These are phyloP conservation scores for Beauveria brongniartii DNA, from an alignment of 2,329 filamentous ascomycete species.

Conservation along the genomic window DNA sequence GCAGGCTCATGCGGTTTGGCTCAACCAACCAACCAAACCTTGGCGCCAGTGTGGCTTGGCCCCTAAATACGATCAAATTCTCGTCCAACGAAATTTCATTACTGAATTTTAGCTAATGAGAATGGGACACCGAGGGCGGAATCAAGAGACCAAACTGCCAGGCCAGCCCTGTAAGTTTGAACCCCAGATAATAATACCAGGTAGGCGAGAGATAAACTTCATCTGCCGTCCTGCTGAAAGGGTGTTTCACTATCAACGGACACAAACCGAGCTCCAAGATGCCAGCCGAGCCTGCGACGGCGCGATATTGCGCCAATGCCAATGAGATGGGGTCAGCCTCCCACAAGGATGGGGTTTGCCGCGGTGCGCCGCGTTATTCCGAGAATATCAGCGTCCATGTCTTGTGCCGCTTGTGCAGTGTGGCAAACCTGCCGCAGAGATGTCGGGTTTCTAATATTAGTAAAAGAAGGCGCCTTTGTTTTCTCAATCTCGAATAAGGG, in stretches of 20 bases:
- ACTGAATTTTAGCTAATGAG: background rate
- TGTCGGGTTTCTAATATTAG: background rate
- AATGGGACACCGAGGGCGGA: background rate
- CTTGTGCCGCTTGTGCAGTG: background rate
- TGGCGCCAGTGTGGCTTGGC: constrained; percentile 7
- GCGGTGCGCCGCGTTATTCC: background rate
- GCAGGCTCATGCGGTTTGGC: background rate
- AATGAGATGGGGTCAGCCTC: no score
- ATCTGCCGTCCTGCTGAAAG: background rate
- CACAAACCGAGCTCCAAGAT: background rate
- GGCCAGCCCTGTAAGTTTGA: no score
- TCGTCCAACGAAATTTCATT: background rate
- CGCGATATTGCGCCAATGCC: background rate
- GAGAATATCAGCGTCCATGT: background rate
- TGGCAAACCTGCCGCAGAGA: background rate
- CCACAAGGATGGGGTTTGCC: background rate
- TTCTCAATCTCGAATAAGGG: no score
- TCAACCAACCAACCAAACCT: background rate
- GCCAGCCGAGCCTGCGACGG: background rate
- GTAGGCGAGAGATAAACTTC: no score
- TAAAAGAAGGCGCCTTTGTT: no score
- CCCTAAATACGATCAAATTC: background rate
- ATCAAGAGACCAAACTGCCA: no score
- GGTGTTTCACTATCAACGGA: background rate
- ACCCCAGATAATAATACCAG: no score